Evolutionary conservation across 345 rosid species (phyloP), one percentile per base, ranked within the genome.

Genomic region (Salix purpurea): DNA sequence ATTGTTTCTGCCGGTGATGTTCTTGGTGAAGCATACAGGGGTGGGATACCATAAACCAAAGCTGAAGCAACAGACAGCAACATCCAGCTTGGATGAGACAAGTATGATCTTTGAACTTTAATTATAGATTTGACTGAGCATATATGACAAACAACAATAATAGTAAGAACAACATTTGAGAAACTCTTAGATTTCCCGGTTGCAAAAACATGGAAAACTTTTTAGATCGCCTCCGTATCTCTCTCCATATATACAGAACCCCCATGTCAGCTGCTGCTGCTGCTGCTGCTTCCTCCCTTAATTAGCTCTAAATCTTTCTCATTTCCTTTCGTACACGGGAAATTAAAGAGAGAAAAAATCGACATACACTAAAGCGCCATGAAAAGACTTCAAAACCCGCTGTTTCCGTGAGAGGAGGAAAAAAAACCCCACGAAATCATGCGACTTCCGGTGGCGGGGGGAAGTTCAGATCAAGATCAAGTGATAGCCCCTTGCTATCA

Each of bases 381-480:
- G 5, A 44, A 34, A 70, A 70, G 65, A 50, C 70, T 62, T 44
- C 50, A 36, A 46, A 70, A 62, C 24, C 19, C 14, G 80, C 60
- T 16, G 40, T 62, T 72, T 23, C 74, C 66, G 9, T 62, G 40
- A 67, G 70, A 74, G 10, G 10, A 40, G 12, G 0, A 8, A 1
- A 9, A 40, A 40, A 10, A 40, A 73, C 65, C 71, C 46, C 19
- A 37, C 76, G 73, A 81, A 18, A 71, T 89, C 87, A 92, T 7
- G 85, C 91, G 4, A 85, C 86, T 81, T 90, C 91, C 1, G 88
- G 77, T 2, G 97, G 88, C 26, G 91, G 94, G 34, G 88, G 83
- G 61, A 82, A 83, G 81, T 92, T 92, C 11, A 94, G 96, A 84
- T 93, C 94, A 46, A 93, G 83, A 72, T 83, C 85, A n/a, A 88